These are phyloP conservation scores for Thelonectria olida DNA, from an alignment of 2,329 filamentous ascomycete genomes.

Conservation along the genomic window DNA sequence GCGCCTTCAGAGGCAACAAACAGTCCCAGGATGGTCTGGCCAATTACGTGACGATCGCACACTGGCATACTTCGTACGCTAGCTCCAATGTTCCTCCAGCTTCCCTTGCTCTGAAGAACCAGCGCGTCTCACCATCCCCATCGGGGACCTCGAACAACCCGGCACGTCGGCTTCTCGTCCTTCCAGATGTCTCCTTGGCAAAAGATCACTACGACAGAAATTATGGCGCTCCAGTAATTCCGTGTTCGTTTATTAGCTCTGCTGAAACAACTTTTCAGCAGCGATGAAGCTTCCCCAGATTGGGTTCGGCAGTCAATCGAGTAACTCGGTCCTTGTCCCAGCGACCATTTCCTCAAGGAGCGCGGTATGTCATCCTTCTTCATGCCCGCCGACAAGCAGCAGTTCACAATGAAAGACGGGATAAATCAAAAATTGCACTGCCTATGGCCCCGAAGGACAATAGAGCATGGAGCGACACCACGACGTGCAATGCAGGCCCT, in stretches of 20 bases:
- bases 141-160: not conserved
- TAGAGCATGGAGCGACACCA: conserved; percentile 57
- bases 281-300: too few species aligned
- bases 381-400: conserved; percentile 49
- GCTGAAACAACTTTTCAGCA: too few species aligned
- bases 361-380: conserved; percentile 48
- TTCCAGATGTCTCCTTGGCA: not conserved
- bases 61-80: not conserved
- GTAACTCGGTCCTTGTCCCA: too few species aligned
- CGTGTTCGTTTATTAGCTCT: not conserved
- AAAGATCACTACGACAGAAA: not conserved
- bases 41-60: conserved; percentile 29
- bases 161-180: not conserved
- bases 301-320: too few species aligned
- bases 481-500: conserved; percentile 64
- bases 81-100: conserved; percentile 3
- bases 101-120: not conserved
- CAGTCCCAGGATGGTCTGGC: not conserved
- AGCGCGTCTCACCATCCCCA: conserved; percentile 26
- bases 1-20: not conserved
- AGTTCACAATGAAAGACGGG: conserved; percentile 55
- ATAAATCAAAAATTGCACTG: conserved; percentile 59
- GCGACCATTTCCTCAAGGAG: too few species aligned
- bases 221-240: not conserved
- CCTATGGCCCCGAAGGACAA: conserved; percentile 63